phyloP scores from a whole-genome alignment of 352 stramenopile genomes.

The Phytopythium ostracodes region DNA sequence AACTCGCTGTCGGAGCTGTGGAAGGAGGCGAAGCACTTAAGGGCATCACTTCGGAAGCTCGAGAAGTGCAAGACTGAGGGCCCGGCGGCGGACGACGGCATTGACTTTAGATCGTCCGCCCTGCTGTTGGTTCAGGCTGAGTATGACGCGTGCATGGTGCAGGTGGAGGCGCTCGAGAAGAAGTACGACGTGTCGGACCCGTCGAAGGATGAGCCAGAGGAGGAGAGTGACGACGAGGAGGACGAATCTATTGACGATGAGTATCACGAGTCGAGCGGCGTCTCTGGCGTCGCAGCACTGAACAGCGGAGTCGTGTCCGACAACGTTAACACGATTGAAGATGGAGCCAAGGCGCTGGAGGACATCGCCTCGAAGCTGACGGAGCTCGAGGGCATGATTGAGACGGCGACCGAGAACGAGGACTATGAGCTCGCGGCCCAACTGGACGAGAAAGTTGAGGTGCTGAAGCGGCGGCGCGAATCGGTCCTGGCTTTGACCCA shows the following conservation, averaged over 20 bases:
- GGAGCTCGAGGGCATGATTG: slow-evolving; percentile 63
- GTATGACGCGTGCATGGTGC: slow-evolving; percentile 59
- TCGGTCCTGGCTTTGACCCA: slow-evolving; percentile 30
- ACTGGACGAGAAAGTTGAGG: slow-evolving; percentile 71
- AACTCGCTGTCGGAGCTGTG: slow-evolving; percentile 66
- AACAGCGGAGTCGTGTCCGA: slow-evolving; percentile 15
- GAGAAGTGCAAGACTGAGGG: slow-evolving; percentile 66
- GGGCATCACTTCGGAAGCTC: slow-evolving; percentile 56
- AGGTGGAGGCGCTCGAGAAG: slow-evolving; percentile 59
- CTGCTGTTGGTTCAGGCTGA: slow-evolving; percentile 73
- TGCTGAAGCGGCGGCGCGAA: slow-evolving; percentile 45
- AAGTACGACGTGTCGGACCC: slow-evolving; percentile 70
- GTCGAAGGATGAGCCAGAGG: slow-evolving; percentile 45
- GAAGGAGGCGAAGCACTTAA: slow-evolving; percentile 67
- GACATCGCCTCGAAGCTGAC: slow-evolving; percentile 55
- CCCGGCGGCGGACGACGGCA: slow-evolving; percentile 40
- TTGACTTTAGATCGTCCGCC: slow-evolving; percentile 66
- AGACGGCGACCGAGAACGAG: slow-evolving; percentile 75
- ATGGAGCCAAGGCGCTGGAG: slow-evolving; percentile 33
- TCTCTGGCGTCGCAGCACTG: neutral
- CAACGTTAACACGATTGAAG: slow-evolving; percentile 14
- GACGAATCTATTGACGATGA: slow-evolving; percentile 42
- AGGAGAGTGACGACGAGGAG: slow-evolving; percentile 47
- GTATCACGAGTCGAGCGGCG: slow-evolving; percentile 13
- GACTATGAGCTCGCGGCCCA: slow-evolving; percentile 76